phyloP scores from a whole-genome alignment of 2,329 filamentous ascomycete species.

The Onygena corvina region DNA sequence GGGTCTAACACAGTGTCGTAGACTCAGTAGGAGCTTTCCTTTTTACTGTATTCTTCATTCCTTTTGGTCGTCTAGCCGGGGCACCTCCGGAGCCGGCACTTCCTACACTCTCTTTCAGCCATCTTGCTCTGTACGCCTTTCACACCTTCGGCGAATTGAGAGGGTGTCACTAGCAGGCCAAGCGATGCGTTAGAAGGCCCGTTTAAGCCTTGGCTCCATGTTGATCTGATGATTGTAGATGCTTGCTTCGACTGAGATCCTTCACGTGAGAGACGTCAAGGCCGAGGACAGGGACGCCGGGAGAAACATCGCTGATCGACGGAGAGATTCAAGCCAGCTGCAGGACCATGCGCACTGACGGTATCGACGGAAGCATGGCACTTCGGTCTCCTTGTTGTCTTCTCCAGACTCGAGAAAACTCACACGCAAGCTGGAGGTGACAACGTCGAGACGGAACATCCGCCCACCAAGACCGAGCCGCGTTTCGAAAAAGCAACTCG shows the following conservation, averaged over 20 bases:
- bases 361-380: no score
- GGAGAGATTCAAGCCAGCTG: neutral
- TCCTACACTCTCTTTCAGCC: neutral
- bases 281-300: neutral
- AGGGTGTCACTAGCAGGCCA: neutral
- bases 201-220: conserved; percentile 1
- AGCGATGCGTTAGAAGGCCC: neutral
- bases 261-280: neutral
- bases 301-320: neutral
- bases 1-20: no score
- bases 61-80: no score
- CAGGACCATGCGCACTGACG: conserved; percentile 5
- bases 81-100: neutral
- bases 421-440: no score
- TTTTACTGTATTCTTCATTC: no score
- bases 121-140: neutral
- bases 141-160: neutral
- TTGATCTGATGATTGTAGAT: neutral
- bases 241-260: neutral
- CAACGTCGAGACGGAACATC: no score
- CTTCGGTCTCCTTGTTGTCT: neutral
- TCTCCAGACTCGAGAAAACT: neutral
- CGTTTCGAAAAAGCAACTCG: neutral
- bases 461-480: no score
- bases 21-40: no score